Percentiles rank a stretch among this genome's conserved stretches.
Conservation (phyloP, 169 alveolate genomes). For the Cryptosporidium xiaoi region DNA sequence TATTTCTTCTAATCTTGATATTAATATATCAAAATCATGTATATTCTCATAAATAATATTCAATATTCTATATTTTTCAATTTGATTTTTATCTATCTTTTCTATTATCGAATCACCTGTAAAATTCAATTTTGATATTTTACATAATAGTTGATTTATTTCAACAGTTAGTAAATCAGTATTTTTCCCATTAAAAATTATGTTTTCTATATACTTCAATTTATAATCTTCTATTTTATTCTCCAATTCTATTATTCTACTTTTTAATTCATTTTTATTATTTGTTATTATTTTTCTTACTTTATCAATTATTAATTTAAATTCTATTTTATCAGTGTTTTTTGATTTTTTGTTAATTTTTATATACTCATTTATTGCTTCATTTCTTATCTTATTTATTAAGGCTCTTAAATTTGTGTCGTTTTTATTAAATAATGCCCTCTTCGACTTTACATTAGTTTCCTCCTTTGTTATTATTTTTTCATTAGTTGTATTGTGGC, state of each 20-base stretch:
- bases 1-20: conserved; percentile 13
- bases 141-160: conserved; percentile 5
- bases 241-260: conserved; percentile 4
- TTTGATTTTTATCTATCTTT: background rate
- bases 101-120: conserved; percentile 30
- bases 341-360: conserved; percentile 5
- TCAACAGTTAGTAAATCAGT: conserved; percentile 3
- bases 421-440: too few species aligned
- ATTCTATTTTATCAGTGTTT: conserved; percentile 1
- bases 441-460: too few species aligned
- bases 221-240: conserved; percentile 15
- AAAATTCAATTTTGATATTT: conserved; percentile 18
- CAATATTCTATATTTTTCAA: conserved; percentile 8
- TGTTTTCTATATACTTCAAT: conserved; percentile 5
- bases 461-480: too few species aligned
- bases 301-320: conserved; percentile 18
- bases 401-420: background rate
- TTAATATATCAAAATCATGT: background rate
- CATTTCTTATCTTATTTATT: background rate
- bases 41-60: background rate
- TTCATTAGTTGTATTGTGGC: background rate
- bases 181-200: conserved; percentile 1
- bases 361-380: background rate
- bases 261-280: conserved; percentile 3
- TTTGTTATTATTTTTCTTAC: conserved; percentile 11